A percentile compares a stretch with the other conserved stretches of the same genome.
phyloP scores from a whole-genome alignment of 371 early-diverging fungal species.

The Sporodiniella umbellata region DNA sequence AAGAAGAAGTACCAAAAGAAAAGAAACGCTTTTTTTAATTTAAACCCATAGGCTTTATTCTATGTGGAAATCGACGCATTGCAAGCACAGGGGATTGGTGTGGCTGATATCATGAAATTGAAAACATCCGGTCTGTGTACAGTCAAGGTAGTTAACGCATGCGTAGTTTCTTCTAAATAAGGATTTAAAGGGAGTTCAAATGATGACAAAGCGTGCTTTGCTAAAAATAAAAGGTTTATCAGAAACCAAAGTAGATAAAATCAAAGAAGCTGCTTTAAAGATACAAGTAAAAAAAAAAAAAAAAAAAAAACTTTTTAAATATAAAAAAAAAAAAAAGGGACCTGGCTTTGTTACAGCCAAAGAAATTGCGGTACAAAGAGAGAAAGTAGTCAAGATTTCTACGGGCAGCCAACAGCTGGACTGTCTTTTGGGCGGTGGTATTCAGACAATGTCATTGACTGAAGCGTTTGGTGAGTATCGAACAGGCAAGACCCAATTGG shows the following conservation, averaged over 20 bases:
- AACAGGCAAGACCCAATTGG: slow-evolving; percentile 82
- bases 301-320: background rate
- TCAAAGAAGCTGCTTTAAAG: slow-evolving; percentile 72
- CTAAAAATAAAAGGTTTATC: slow-evolving; percentile 78
- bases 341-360: slow-evolving; percentile 83
- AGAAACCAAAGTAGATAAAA: slow-evolving; percentile 88
- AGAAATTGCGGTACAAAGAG: slow-evolving; percentile 75
- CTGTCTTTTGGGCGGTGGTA: slow-evolving; percentile 83
- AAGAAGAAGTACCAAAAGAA: background rate
- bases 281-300: slow-evolving; percentile 29
- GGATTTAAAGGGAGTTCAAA: slow-evolving; percentile 66
- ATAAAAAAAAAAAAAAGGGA: slow-evolving; percentile 8
- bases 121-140: slow-evolving; percentile 83
- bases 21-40: slow-evolving; percentile 24
- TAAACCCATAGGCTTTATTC: too few species aligned
- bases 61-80: slow-evolving; percentile 48
- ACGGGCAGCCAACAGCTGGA: slow-evolving; percentile 94
- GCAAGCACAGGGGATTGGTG: slow-evolving; percentile 67
- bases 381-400: slow-evolving; percentile 76
- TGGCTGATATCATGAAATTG: slow-evolving; percentile 79
- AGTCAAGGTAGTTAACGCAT: slow-evolving; percentile 29
- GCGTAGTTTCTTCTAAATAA: background rate
- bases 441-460: slow-evolving; percentile 89
- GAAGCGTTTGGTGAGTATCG: slow-evolving; percentile 81
- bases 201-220: slow-evolving; percentile 71